A percentile compares a stretch with the other conserved stretches of the same genome.
These are phyloP conservation scores for Podila minutissima DNA, from an alignment of 192 early-diverging fungal genomes.

Conservation along the genomic window DNA sequence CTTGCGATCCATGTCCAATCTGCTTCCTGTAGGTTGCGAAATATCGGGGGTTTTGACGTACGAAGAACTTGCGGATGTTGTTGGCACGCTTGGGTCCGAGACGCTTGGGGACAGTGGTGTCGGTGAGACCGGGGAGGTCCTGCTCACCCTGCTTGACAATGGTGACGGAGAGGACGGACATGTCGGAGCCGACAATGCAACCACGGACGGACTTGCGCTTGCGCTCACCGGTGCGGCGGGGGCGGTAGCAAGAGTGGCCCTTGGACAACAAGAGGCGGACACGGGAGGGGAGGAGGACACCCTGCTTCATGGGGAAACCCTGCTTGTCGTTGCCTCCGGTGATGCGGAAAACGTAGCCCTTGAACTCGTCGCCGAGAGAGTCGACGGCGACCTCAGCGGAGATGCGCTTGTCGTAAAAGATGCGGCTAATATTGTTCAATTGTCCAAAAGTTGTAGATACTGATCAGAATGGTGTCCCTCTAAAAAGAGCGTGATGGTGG, in stretches of 20 bases:
- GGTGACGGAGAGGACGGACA: constrained; percentile 93
- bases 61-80: constrained; percentile 99
- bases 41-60: constrained; percentile 92
- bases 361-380: constrained; percentile 98
- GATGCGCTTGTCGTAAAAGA: constrained; percentile 99
- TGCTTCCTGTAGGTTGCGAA: too few relatives aligned
- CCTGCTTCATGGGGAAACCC: constrained; percentile 99
- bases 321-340: constrained; percentile 99
- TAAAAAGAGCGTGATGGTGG: not conserved
- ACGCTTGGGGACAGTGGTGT: constrained; percentile 93
- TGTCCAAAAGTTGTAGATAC: not conserved
- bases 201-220: constrained; percentile 99
- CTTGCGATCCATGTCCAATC: too few relatives aligned
- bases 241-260: constrained; percentile 99
- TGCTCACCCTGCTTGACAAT: constrained; percentile 98
- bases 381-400: constrained; percentile 95
- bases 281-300: constrained; percentile 83
- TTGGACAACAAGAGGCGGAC: constrained; percentile 84
- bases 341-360: constrained; percentile 99
- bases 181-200: constrained; percentile 96
- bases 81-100: constrained; percentile 98
- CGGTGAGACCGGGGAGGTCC: constrained; percentile 95
- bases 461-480: not conserved
- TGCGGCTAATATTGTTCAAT: constrained; percentile 68
- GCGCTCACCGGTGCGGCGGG: constrained; percentile 97